phyloP scores from a whole-genome alignment of 2,329 filamentous ascomycete genomes.

The Alternaria rosae region DNA sequence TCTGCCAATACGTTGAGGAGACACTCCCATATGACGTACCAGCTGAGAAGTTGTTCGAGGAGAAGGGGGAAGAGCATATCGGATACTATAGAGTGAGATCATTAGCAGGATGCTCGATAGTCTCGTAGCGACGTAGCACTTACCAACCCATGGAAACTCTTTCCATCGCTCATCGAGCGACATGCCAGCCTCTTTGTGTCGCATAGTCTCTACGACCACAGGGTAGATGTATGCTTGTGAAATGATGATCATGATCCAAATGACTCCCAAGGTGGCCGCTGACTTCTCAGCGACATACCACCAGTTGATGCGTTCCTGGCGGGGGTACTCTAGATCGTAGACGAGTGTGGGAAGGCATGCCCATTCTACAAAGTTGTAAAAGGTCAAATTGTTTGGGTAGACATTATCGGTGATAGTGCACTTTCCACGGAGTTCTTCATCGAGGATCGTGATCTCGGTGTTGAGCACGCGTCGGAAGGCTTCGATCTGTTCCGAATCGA shows the following conservation, averaged over 20 bases:
- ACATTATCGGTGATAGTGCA: conserved; percentile 57
- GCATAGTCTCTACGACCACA: conserved; percentile 70
- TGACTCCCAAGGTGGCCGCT: conserved; percentile 72
- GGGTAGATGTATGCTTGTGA: conserved; percentile 81
- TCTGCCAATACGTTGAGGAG: conserved; percentile 77
- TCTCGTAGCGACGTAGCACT: background rate
- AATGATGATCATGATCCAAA: conserved; percentile 81
- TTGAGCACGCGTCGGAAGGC: conserved; percentile 71
- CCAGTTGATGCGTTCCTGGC: conserved; percentile 75
- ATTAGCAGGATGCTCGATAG: background rate
- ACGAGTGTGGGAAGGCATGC: conserved; percentile 77
- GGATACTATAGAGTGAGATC: conserved; percentile 52
- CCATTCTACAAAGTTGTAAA: conserved; percentile 73
- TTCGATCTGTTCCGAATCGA: conserved; percentile 68
- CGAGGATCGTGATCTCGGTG: conserved; percentile 70
- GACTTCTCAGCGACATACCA: conserved; percentile 76
- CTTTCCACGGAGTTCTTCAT: conserved; percentile 71
- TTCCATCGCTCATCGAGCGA: conserved; percentile 67
- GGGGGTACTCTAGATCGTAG: conserved; percentile 80
- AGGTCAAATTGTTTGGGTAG: conserved; percentile 75
- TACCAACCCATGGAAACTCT: conserved; percentile 73
- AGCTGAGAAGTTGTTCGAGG: conserved; percentile 77
- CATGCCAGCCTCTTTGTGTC: conserved; percentile 72
- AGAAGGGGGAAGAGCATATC: conserved; percentile 81
- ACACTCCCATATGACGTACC: conserved; percentile 81